Base-by-base conservation (phyloP, 169 alveolate species). In the Plasmodium inui region DNA sequence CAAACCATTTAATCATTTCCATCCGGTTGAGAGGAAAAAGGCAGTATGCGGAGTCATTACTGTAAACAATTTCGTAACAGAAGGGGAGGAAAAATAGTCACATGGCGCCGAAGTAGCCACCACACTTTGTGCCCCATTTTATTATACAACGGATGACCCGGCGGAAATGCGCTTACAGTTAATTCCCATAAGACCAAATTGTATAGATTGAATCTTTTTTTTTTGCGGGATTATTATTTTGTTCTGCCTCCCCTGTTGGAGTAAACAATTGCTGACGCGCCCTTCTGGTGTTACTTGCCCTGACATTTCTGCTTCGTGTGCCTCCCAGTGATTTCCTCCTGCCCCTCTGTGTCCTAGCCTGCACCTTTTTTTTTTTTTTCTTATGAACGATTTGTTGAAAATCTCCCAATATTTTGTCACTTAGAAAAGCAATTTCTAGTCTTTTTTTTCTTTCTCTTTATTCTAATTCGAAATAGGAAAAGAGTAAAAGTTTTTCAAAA, bases 351-450 rank as follows among this genome's bases (percentile, higher is more conserved):
- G 41, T 19, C 30, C 14, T 67, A 26, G 0, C 76, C 76, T 67
- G 76, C 76, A 67, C 34, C 17, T 83, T 67, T 71, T 71, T 67
- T 39, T 55, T 90, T 89, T 74, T 90, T 90, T 71, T 82, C 83
- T 81, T 57, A 61, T 91, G 92, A 37, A 46, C 92, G 95, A 91
- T 91, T 91, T 91, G 34, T 30, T 55, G 41, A 34, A 91, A 91
- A 91, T 91, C 95, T 91, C 85, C 95, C 95, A 91, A 91, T 91
- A 91, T 91, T 91, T 81, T 91, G 95, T 19, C 14, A 80, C 71
- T n/a, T 26, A 39, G 26, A 67, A 53, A 37, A 22, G 32, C 61
- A 37, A 46, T 28, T 41, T 74, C 61, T 85, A 81, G 19, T 46
- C 30, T 22, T 88, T 57, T 19, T 79, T 78, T 91, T 71, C 22